phyloP scores from a whole-genome alignment of 208 protist species.

The Leishmania arabica region DNA sequence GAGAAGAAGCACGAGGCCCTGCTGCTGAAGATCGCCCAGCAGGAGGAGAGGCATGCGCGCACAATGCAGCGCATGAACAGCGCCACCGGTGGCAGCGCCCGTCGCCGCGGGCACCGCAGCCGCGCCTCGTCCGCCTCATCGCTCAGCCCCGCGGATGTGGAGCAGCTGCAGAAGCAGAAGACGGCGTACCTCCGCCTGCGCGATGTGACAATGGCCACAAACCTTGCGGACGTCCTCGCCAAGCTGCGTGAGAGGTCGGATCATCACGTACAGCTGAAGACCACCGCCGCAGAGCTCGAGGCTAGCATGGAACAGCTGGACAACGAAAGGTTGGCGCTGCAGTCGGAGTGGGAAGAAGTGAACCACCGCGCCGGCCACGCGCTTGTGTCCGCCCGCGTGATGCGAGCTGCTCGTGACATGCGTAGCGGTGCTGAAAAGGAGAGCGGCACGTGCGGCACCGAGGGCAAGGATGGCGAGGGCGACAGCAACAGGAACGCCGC shows the following conservation, averaged over 20 bases:
- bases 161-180: constrained; percentile 74
- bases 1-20: constrained; percentile 60
- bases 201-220: constrained; percentile 84
- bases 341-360: constrained; percentile 68
- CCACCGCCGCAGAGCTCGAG: constrained; percentile 73
- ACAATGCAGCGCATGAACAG: constrained; percentile 19
- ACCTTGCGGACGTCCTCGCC: constrained; percentile 88
- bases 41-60: constrained; percentile 70
- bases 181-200: constrained; percentile 92
- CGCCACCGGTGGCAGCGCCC: neutral
- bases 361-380: constrained; percentile 71
- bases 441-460: neutral
- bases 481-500: constrained; percentile 1
- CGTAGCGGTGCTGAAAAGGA: neutral
- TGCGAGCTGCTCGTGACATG: constrained; percentile 43
- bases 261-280: constrained; percentile 76
- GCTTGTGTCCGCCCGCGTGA: constrained; percentile 35
- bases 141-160: constrained; percentile 65
- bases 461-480: constrained; percentile 14
- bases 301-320: constrained; percentile 47
- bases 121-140: constrained; percentile 25
- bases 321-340: constrained; percentile 55
- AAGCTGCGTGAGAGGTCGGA: constrained; percentile 86
- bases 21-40: constrained; percentile 64
- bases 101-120: constrained; percentile 28